These are phyloP conservation scores for Lecanicillium sp. DNA, from an alignment of 2,329 filamentous ascomycete genomes.

Conservation along the genomic window DNA sequence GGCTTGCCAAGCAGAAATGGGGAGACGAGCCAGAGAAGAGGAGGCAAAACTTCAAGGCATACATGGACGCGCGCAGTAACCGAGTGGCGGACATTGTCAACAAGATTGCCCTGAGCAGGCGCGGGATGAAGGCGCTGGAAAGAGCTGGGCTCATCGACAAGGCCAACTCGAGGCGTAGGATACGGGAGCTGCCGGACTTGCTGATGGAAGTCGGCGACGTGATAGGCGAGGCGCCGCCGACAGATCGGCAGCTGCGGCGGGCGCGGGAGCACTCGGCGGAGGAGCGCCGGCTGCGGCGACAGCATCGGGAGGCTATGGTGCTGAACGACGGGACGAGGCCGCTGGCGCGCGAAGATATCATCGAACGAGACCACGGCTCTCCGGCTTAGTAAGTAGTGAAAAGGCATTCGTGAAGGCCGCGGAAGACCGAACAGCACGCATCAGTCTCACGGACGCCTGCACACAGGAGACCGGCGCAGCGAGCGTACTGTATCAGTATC, in stretches of 20 bases:
- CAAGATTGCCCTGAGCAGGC: constrained; percentile 41
- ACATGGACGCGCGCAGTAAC: constrained; percentile 46
- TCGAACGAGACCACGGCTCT: constrained; percentile 54
- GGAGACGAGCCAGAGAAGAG: constrained; percentile 49
- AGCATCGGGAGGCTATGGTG: constrained; percentile 84
- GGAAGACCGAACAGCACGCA: no score
- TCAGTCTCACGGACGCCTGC: no score
- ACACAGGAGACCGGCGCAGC: no score
- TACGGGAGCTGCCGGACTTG: constrained; percentile 26
- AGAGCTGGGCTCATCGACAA: constrained; percentile 42
- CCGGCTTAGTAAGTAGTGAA: constrained; percentile 21
- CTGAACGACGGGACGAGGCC: constrained; percentile 78
- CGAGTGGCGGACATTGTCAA: constrained; percentile 46
- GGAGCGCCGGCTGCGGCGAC: constrained; percentile 67
- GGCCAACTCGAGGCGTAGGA: constrained; percentile 24
- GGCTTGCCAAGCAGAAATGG: constrained; percentile 69
- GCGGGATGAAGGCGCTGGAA: constrained; percentile 46
- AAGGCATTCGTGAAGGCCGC: no score
- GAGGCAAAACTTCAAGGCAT: constrained; percentile 46
- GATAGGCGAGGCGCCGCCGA: constrained; percentile 18
- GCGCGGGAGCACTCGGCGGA: constrained; percentile 50
- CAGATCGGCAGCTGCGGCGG: constrained; percentile 25
- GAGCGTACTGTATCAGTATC: no score
- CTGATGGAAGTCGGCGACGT: constrained; percentile 30
- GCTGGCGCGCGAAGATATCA: constrained; percentile 69